Evolutionary conservation across 495 filamentous ascomycete genomes (phyloP).

Genomic region (Sordaria brevicollis): DNA sequence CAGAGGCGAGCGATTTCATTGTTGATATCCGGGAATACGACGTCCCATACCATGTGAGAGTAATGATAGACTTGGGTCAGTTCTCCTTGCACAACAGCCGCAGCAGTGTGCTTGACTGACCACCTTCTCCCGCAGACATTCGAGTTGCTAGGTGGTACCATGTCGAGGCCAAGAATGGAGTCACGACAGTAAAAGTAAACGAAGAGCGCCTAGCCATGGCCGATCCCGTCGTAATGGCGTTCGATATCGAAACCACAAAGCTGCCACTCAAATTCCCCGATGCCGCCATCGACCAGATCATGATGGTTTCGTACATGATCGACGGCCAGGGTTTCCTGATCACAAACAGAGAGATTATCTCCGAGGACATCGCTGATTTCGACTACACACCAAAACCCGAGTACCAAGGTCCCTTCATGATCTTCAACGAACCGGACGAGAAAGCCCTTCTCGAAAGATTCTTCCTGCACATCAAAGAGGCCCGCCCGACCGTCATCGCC

Average conservation of each 20-base stretch:
- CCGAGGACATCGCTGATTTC: slow-evolving; percentile 95
- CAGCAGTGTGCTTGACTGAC: slow-evolving; percentile 10
- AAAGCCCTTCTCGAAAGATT: slow-evolving; percentile 81
- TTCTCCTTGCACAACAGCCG: background rate
- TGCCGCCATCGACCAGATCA: slow-evolving; percentile 87
- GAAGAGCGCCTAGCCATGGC: slow-evolving; percentile 82
- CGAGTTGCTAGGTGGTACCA: slow-evolving; percentile 96
- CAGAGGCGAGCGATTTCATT: slow-evolving; percentile 93
- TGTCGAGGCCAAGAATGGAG: slow-evolving; percentile 87
- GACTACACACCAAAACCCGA: slow-evolving; percentile 97
- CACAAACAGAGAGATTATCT: slow-evolving; percentile 96
- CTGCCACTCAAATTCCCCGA: slow-evolving; percentile 97
- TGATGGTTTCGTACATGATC: slow-evolving; percentile 99
- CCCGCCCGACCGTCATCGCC: slow-evolving; percentile 88
- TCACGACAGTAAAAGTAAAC: slow-evolving; percentile 68
- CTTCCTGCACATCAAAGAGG: slow-evolving; percentile 91
- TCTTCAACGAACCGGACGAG: slow-evolving; percentile 97
- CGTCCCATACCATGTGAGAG: slow-evolving; percentile 97
- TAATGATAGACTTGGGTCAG: slow-evolving; percentile 88
- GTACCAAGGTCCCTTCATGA: slow-evolving; percentile 87
- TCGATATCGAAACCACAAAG: slow-evolving; percentile 97
- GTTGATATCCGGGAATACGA: slow-evolving; percentile 99
- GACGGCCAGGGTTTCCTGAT: slow-evolving; percentile 97
- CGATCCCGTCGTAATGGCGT: slow-evolving; percentile 93
- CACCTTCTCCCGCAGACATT: slow-evolving; percentile 55